Base-by-base conservation (phyloP, 805 yeast species). In the Saccharomyces eubayanus region DNA sequence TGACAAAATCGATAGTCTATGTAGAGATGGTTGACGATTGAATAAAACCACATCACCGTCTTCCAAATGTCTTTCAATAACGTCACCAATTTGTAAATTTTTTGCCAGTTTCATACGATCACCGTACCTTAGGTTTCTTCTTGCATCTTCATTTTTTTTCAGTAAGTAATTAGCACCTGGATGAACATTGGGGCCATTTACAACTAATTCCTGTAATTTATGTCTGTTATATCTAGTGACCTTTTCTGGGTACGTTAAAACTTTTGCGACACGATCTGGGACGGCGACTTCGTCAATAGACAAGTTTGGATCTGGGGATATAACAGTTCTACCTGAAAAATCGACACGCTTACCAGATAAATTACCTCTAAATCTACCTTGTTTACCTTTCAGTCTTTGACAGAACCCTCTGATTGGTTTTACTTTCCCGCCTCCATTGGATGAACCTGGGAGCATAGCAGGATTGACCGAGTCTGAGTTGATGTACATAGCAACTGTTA, bases 271-370 rank as follows among this genome's bases (percentile, higher is more conserved):
- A 59, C 95, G 78, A 63, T 91, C 97, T 6, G 99, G 99, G 28
- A 94, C 98, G 0, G 99, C 99, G 46, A 94, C 99, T 72, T 94
- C 97, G 72, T 94, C 98, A 58, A 94, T 89, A 29, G 86, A 78
- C 62, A 94, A 75, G 68, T 94, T 94, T 40, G 99, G 99, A 75
- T 94, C 99, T 1, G 99, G 99, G 2, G 98, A 92, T 66, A 94
- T 94, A 62, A 94, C 99, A 0, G 99, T 94, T 75, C 99, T 83
- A 50, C 96, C 99, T 0, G 97, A 90, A 68, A 94, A 94, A 72
- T 94, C 99, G 28, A 94, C 99, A 76, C 99, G 87, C 72, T 94
- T 94, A 72, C 99, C 99, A 0, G 97, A 90, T 62, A 94, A 74
- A 67, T 94, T 94, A 61, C 99, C 99, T 77, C 99, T 82, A 75